Conservation (phyloP, 2,329 filamentous ascomycete genomes). For the Alternaria hordeiaustralica region DNA sequence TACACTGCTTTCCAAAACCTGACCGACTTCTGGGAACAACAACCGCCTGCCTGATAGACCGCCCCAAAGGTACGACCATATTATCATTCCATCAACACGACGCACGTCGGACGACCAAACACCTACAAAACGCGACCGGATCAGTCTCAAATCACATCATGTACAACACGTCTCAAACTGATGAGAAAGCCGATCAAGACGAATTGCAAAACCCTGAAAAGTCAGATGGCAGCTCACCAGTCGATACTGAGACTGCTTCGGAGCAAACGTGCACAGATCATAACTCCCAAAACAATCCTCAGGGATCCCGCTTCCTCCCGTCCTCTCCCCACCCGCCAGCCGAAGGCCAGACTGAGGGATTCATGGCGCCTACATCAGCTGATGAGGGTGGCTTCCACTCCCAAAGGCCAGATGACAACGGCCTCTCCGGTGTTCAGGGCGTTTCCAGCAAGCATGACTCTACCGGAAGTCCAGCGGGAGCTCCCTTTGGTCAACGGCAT, state of each 20-base stretch:
- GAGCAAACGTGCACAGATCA: no score
- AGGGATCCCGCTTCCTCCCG: no score
- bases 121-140: background rate
- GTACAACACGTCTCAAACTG: background rate
- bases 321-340: no score
- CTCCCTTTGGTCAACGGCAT: no score
- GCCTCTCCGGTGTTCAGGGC: no score
- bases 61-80: background rate
- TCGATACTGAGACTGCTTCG: background rate
- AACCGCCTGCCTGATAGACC: background rate
- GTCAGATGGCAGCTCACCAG: background rate
- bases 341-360: no score
- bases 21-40: background rate
- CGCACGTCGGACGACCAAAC: background rate
- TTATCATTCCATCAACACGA: background rate
- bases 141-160: background rate
- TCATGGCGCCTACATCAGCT: no score
- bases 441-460: no score
- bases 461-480: no score
- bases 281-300: no score
- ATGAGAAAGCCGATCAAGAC: background rate
- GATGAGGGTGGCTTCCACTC: no score
- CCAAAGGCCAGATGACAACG: no score
- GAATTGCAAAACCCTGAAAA: background rate
- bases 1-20: background rate